Evolutionary conservation across 116 monocot species (phyloP).

Genomic region (Cymodocea nodosa): DNA sequence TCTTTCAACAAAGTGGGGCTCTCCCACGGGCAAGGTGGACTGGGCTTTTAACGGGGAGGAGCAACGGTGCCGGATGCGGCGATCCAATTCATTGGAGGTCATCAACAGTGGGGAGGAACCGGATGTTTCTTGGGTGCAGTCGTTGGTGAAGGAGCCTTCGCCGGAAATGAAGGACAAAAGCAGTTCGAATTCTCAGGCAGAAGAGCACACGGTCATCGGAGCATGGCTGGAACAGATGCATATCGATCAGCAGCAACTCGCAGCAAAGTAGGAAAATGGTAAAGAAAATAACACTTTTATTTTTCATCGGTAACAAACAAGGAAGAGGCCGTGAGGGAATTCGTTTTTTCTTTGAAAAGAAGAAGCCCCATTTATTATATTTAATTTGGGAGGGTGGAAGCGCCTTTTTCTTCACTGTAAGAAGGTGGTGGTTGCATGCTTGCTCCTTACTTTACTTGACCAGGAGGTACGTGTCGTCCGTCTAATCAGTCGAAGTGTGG

Average conservation of each 20-base stretch:
- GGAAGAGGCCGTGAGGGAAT: not conserved
- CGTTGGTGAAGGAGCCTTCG: constrained; percentile 39
- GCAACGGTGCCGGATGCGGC: constrained; percentile 10
- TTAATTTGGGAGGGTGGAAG: not conserved
- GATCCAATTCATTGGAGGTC: constrained; percentile 16
- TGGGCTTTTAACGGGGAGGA: constrained; percentile 41
- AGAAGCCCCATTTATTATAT: constrained; percentile 2
- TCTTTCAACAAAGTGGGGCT: constrained; percentile 34
- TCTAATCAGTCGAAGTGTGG: no score
- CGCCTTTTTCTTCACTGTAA: not conserved
- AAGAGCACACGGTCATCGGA: constrained; percentile 41
- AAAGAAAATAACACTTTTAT: no score
- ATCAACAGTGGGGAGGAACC: constrained; percentile 33
- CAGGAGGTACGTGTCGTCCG: no score
- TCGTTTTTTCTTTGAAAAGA: constrained; percentile 11
- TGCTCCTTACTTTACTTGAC: not conserved
- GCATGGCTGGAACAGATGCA: constrained; percentile 85
- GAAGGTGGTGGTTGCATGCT: no score
- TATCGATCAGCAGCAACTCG: constrained; percentile 33
- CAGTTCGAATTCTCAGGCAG: constrained; percentile 15
- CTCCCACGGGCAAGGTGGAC: constrained; percentile 25
- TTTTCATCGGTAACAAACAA: not conserved
- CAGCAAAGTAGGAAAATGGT: constrained; percentile 4
- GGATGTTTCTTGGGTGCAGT: constrained; percentile 69
- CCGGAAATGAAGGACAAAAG: constrained; percentile 21